Evolutionary conservation across 179 eudicot species (phyloP).

Genomic region (Silene noctiflora): DNA sequence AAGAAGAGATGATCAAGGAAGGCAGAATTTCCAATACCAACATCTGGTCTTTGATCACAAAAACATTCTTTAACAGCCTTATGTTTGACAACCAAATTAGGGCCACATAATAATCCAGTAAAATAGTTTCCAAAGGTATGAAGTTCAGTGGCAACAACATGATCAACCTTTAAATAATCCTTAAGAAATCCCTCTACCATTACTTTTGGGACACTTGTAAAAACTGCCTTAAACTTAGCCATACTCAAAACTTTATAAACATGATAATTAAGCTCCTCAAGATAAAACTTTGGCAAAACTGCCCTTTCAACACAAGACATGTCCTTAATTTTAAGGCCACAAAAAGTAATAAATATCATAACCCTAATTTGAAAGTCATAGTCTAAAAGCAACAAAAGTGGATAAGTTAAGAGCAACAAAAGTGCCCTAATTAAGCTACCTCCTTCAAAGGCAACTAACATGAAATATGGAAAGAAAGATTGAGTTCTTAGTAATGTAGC

Average conservation of each 20-base stretch:
- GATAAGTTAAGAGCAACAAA: conserved; percentile 53
- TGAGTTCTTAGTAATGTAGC: conserved; percentile 44
- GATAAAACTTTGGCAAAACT: conserved; percentile 82
- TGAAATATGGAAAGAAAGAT: conserved; percentile 83
- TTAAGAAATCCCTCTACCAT: conserved; percentile 80
- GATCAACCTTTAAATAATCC: conserved; percentile 63
- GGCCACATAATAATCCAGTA: conserved; percentile 40
- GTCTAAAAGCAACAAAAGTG: conserved; percentile 44
- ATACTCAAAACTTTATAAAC: conserved; percentile 50
- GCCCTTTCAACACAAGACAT: conserved; percentile 67
- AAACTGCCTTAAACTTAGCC: conserved; percentile 39
- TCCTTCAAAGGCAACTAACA: conserved; percentile 94
- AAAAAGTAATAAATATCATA: conserved; percentile 83
- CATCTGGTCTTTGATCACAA: conserved; percentile 53
- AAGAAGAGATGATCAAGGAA: conserved; percentile 45
- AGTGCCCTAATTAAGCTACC: conserved; percentile 76
- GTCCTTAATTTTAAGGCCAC: conserved; percentile 62
- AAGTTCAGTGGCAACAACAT: conserved; percentile 69
- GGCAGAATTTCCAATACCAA: conserved; percentile 60
- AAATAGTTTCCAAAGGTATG: conserved; percentile 46
- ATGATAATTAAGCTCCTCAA: conserved; percentile 57
- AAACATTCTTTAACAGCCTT: conserved; percentile 53
- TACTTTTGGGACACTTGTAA: conserved; percentile 72
- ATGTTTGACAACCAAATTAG: conserved; percentile 53
- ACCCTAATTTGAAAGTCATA: conserved; percentile 40